Evolutionary conservation across 2,329 filamentous ascomycete genomes (phyloP), one percentile per base, ranked within the genome.

Genomic region (Penicillium sp.): DNA sequence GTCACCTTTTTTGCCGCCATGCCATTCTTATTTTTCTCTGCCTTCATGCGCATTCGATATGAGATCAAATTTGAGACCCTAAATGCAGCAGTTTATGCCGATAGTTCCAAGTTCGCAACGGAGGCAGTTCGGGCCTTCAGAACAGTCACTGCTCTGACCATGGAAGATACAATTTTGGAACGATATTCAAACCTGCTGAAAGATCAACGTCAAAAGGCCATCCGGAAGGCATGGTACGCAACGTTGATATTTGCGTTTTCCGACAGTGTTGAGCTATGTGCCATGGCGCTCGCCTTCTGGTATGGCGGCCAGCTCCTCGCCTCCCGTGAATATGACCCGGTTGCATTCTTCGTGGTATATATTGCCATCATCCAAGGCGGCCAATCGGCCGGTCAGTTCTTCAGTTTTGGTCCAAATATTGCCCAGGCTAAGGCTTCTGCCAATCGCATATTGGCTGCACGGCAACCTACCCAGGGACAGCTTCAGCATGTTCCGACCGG

Each of bases 81-180:
- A 79, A 89, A 88, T 62, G 81, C 83, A 1, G 81, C 80, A 11
- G 86, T 90, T 0, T 91, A 90, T 63, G 81, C 83, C 16, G 84
- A 88, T 62, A 90, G 87, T 65, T 89, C 88, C 21, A 84, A 89
- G 65, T 91, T 91, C 64, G 89, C 87, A 0, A 84, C 87, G 1
- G 89, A 92, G 70, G 84, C 88, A 4, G 89, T 92, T 40, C 82
- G 85, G 1, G 88, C 88, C 0, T 90, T 90, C 70, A 81, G 89
- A 10, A 92, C 89, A 0, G 89, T 92, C 5, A 77, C 86, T 0
- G 82, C 87, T 1, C 78, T 92, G 19, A 89, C 86, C 1, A 82
- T 92, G 67, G 89, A 92, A 68, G 80, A 86, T 56, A 77, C 79
- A 15, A 89, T 91, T 57, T 79, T 82, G 41, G 67, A 79, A 3